Evolutionary conservation across 768 basidiomycete species (phyloP), one percentile per base, ranked within the genome.

Genomic region (Goffeauzyma gilvescens): DNA sequence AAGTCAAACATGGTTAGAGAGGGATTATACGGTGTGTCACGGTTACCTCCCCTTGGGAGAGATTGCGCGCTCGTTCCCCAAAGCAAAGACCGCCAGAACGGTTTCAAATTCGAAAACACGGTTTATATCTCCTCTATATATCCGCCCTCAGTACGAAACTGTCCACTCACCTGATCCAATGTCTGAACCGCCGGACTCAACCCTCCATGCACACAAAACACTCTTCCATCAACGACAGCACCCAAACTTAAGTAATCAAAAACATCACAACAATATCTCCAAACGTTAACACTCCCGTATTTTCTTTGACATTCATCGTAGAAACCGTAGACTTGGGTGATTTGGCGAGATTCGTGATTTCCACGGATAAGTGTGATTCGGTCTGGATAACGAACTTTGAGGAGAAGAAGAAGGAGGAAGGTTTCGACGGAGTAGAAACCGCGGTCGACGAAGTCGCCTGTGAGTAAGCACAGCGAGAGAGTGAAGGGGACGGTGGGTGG

Each of bases 371-470:
- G 68, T 2, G 84, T 89, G 43, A 96, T 81, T 54, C 76, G 76
- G 64, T 93, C 84, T 13, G 90, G 89, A 63, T 89, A 90, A 59
- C 85, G 86, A 56, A 90, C 90, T 66, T 96, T 96, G 49, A 93
- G 69, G 1, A 78, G 81, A 22, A 96, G 66, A 20, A 96, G 63
- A 38, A 95, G 66, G 21, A 86, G 84, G 13, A 96, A 83, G 0
- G 90, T 96, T 64, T 96, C 90, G 20, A 95, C 68, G 55, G 83
- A 87, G 64, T 93, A 93, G 63, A 89, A 85, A 4, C 89, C 89
- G 43, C 90, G 72, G 66, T 96, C 90, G 39, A 96, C 90, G 64
- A 96, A 96, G 62, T 96, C 90, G 45, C 89, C 89, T 90, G 85
- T 48, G 24, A 15, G 17, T 14, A 30, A 2, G 13, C 32, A 18